Percentiles rank a stretch among this genome's conserved stretches.
Conservation (phyloP, 768 basidiomycete species). For the Naganishia antarctica region DNA sequence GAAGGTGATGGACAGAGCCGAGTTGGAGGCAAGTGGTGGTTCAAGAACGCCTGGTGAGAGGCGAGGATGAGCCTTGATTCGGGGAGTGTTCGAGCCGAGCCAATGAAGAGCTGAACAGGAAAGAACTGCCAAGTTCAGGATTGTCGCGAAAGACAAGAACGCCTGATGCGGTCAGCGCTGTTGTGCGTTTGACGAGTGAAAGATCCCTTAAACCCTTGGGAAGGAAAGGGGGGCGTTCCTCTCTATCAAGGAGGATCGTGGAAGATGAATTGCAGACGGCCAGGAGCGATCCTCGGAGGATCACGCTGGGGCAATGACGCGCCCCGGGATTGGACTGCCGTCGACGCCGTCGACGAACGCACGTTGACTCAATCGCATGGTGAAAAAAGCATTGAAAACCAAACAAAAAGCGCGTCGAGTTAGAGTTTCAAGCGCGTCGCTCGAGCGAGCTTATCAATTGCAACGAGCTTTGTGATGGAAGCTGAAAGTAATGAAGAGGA, state of each 20-base stretch:
- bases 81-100: constrained; percentile 22
- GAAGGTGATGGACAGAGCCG: constrained; percentile 33
- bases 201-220: constrained; percentile 13
- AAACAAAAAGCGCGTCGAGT: constrained; percentile 12
- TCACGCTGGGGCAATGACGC: constrained; percentile 14
- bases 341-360: neutral
- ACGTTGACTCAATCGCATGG: neutral
- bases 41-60: constrained; percentile 37
- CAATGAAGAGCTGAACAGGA: constrained; percentile 11
- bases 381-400: neutral
- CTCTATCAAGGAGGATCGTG: neutral
- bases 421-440: constrained; percentile 2
- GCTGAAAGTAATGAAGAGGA: no score
- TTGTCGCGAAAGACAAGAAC: constrained; percentile 29
- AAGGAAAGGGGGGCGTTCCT: neutral
- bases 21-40: constrained; percentile 31
- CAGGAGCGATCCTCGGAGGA: neutral
- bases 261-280: neutral
- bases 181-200: constrained; percentile 17
- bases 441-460: no score
- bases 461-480: no score
- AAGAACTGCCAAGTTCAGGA: constrained; percentile 24
- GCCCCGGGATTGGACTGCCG: no score
- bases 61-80: constrained; percentile 27
- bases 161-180: constrained; percentile 23